Base-by-base conservation (phyloP, 192 early-diverging fungal species). In the Dissophora globulifera region DNA sequence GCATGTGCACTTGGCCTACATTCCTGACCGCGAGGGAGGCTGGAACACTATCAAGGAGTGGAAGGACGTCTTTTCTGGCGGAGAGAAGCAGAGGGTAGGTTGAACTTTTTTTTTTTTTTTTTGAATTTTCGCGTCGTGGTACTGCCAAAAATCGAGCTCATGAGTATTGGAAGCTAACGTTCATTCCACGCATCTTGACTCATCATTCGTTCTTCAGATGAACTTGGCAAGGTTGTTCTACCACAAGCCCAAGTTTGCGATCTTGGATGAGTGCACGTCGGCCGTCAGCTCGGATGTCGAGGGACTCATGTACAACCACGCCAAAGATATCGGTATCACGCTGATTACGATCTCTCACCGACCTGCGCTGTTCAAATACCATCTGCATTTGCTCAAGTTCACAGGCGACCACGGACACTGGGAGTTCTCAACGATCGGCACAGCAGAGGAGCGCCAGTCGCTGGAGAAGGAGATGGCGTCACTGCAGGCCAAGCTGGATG, bases 141-240 rank as follows among this genome's bases (percentile, higher is more conserved):
- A n/a, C n/a, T n/a, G n/a, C n/a, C n/a, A n/a, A n/a, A n/a, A n/a
- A n/a, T n/a, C n/a, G n/a, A n/a, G n/a, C n/a, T n/a, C n/a, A n/a
- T n/a, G n/a, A n/a, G n/a, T n/a, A n/a, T n/a, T n/a, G n/a, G n/a
- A n/a, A n/a, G n/a, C n/a, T n/a, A n/a, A n/a, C n/a, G n/a, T n/a
- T n/a, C 42, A 33, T 15, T 30, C 32, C 11, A 33, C 45, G 19
- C 20, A 38, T 8, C 48, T 45, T 25, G 42, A 52, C 19, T 45
- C 62, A 38, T 65, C 30, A 53, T 31, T 29, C 12, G 10, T 23
- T 38, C 2, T 22, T 43, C 68, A 88, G 86, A 91, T 99, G 58
- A 94, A 93, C 32, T 94, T 98, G 93, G 96, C 96, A 5, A 83
- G 98, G 19, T 84, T 99, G 67, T 97, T 98, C 78, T 99, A 98